Conservation (phyloP, 2,329 filamentous ascomycete genomes). For the Mariannaea elegans region DNA sequence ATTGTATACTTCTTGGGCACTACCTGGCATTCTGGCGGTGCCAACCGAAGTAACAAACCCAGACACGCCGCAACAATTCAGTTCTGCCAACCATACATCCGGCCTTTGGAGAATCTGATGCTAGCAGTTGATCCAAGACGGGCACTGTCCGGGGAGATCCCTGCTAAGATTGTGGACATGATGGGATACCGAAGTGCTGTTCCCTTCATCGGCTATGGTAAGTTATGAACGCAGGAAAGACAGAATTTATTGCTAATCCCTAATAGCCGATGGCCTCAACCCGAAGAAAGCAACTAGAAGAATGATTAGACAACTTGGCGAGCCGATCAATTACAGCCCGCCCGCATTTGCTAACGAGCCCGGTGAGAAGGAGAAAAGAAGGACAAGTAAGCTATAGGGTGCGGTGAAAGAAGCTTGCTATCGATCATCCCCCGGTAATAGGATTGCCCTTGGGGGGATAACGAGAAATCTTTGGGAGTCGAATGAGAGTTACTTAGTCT, state of each 20-base stretch:
- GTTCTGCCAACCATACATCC: constrained; percentile 18
- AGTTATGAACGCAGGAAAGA: neutral
- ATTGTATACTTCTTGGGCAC: constrained; percentile 17
- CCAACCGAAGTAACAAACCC: constrained; percentile 2
- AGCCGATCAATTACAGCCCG: constrained; percentile 13
- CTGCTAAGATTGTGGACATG: constrained; percentile 17
- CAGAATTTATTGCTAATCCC: neutral
- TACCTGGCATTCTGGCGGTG: constrained; percentile 17
- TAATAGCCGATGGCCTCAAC: constrained; percentile 13
- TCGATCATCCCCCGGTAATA: no score
- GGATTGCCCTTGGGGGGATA: no score
- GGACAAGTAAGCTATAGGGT: constrained; percentile 1
- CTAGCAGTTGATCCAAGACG: constrained; percentile 13
- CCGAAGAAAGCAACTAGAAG: constrained; percentile 12
- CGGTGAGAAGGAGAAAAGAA: constrained; percentile 14
- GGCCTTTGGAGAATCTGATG: constrained; percentile 19
- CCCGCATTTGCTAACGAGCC: constrained; percentile 8
- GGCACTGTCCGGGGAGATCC: constrained; percentile 16
- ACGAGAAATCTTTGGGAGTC: no score
- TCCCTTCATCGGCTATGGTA: constrained; percentile 19
- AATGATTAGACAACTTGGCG: constrained; percentile 12
- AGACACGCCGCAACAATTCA: constrained; percentile 17
- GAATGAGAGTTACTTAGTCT: no score
- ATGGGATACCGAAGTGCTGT: constrained; percentile 20
- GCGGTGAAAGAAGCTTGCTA: neutral